Evolutionary conservation across 805 yeast species (phyloP).

Genomic region (Candida chauliodis): DNA sequence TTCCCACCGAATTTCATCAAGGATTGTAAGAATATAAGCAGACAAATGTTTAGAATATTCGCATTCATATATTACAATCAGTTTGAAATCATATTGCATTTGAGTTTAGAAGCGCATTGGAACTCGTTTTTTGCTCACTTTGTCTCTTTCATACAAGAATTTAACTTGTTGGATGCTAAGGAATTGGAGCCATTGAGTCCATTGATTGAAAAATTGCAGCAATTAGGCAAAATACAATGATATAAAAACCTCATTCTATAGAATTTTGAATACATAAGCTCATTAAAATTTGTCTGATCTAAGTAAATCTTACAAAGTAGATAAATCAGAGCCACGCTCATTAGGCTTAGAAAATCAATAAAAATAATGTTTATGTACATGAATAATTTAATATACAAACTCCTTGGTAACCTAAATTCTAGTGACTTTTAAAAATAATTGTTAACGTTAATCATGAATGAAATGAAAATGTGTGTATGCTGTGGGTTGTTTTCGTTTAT

Average conservation of each 20-base stretch:
- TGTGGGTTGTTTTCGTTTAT: no score
- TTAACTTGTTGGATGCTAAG: slow-evolving; percentile 69
- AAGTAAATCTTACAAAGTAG: no score
- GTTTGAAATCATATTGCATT: slow-evolving; percentile 87
- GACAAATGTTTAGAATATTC: slow-evolving; percentile 92
- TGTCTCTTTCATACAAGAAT: slow-evolving; percentile 81
- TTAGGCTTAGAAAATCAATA: no score
- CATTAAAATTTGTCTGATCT: no score
- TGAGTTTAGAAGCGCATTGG: slow-evolving; percentile 95
- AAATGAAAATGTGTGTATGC: no score
- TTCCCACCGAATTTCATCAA: slow-evolving; percentile 82
- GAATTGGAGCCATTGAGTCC: slow-evolving; percentile 79
- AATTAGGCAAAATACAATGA: slow-evolving; percentile 70
- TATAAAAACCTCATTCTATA: no score
- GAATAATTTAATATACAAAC: not conserved
- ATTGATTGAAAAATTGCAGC: slow-evolving; percentile 74
- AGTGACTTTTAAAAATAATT: no score
- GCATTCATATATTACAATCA: slow-evolving; percentile 95
- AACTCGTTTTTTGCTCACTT: slow-evolving; percentile 96
- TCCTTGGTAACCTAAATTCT: no score
- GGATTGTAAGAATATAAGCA: slow-evolving; percentile 80
- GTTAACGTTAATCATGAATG: no score
- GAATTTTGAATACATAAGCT: no score
- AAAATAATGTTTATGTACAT: no score
- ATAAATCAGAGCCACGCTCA: no score